Base-by-base conservation (phyloP, 257 asterid genomes). In the Penstemon davidsonii region DNA sequence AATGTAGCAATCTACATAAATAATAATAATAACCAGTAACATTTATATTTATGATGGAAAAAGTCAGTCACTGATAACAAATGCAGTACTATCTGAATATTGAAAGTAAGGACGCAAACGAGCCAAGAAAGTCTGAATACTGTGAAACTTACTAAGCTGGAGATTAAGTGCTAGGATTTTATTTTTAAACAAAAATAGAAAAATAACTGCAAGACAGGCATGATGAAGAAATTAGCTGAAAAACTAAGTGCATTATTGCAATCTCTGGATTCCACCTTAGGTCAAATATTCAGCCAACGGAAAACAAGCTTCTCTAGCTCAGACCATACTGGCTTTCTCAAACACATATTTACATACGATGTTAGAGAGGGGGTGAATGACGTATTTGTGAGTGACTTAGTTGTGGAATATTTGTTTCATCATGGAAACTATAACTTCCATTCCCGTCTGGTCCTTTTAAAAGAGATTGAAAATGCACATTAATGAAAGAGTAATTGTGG, bases 61-160 rank as follows among this genome's bases (percentile, higher is more conserved):
- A 49, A 49, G 15, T 10, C 15, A 0, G 13, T 7, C 52, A 46
- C 12, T 7, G 10, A 46, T 46, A 3, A 7, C 33, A 6, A 3
- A 4, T 46, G 12, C 11, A 10, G 54, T 25, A 46, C 43, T 15
- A 55, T 73, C 51, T 64, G 78, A n/a, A 44, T 36, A 51, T 60
- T 44, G 19, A 25, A 73, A 52, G 33, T 51, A 55, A 2, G 37
- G 66, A 53, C 18, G 42, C 39, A 55, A 64, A 62, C 61, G 54
- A 71, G 46, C 62, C 63, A 53, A 57, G 19, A 70, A 25, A 43
- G 66, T 67, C 65, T 19, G 40, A 56, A 62, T 33, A 37, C 53
- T 42, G 8, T 53, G 57, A 55, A 76, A 57, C 40, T 67, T 25
- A 2, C 8, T 41, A 62, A 44, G 44, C 55, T 10, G 69, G 64